Base-by-base conservation (phyloP, 257 asterid species). In the Solanum habrochaites region DNA sequence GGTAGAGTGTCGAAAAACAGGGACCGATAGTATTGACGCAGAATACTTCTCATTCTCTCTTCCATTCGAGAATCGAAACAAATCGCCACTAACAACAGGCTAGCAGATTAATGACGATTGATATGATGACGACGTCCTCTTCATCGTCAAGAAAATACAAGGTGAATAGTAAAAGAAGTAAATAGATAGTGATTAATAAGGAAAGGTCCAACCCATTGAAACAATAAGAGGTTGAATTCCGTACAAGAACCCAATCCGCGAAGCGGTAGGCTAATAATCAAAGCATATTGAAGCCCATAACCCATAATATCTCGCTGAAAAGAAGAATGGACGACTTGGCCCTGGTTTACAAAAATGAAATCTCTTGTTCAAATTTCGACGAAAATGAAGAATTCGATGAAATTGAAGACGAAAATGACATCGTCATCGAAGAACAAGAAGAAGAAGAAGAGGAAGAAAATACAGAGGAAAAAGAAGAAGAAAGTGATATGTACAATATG, bases 1-100 rank as follows among this genome's bases (percentile, higher is more conserved):
- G 99, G 99, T 0, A 93, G 96, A n/a, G n/a, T n/a, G n/a, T n/a
- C 82, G 99, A n/a, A n/a, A 96, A 64, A 91, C 95, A n/a, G 98
- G 99, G 11, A 89, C 88, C 35, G 97, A 95, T 47, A 89, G 37
- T 66, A 32, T 90, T 86, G 98, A 90, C 16, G 32, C 83, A 92
- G n/a, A 81, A 85, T 94, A 91, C 90, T 72, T 92, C 89, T 87
- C 93, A 11, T 58, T 87, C 47, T 66, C 91, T 86, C 82, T 35
- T 27, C 56, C 60, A 45, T 71, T 32, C 91, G 80, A 23, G 89
- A 6, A 56, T n/a, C 25, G 69, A 29, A 21, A n/a, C n/a, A 52
- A 87, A 40, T 35, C 86, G 8, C 2, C 6, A 29, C 6, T n/a
- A n/a, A n/a, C n/a, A n/a, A n/a, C n/a, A n/a, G n/a, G n/a, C n/a